phyloP scores from a whole-genome alignment of 345 rosid species.

The Gossypium rotundifolium region DNA sequence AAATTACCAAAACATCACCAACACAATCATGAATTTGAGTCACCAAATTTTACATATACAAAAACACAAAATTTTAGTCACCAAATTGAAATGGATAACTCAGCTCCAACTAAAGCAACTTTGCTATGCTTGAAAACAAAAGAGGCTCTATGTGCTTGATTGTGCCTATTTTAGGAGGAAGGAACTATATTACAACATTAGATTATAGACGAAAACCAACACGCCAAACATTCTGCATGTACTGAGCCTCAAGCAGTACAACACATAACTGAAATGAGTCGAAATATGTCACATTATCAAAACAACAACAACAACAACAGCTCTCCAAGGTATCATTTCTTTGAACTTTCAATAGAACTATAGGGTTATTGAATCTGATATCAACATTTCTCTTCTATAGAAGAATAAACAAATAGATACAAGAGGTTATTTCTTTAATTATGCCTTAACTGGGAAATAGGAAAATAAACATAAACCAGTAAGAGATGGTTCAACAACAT shows the following conservation, averaged over 20 bases:
- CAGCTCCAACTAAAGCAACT: not conserved
- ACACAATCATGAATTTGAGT: too few species aligned
- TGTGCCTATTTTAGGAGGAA: not conserved
- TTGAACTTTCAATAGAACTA: not conserved
- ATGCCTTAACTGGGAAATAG: not conserved
- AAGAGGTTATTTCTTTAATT: not conserved
- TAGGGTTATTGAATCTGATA: not conserved
- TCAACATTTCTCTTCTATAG: not conserved
- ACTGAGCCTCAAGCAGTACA: conserved; percentile 80
- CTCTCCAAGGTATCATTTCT: not conserved
- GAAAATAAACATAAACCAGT: conserved; percentile 40
- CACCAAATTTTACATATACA: not conserved
- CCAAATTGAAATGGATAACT: conserved; percentile 8
- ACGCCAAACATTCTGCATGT: conserved; percentile 73
- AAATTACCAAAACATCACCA: too few species aligned
- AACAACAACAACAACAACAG: not conserved
- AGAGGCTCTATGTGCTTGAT: not conserved
- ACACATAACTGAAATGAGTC: conserved; percentile 49
- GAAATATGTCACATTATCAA: conserved; percentile 13
- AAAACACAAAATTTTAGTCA: not conserved
- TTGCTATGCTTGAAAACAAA: not conserved
- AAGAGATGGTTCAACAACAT: conserved; percentile 69
- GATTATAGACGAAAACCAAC: conserved; percentile 84
- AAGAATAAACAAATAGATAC: not conserved
- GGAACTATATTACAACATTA: conserved; percentile 60